These are phyloP conservation scores for Salvia splendens DNA, from an alignment of 257 asterid species.

Conservation along the genomic window DNA sequence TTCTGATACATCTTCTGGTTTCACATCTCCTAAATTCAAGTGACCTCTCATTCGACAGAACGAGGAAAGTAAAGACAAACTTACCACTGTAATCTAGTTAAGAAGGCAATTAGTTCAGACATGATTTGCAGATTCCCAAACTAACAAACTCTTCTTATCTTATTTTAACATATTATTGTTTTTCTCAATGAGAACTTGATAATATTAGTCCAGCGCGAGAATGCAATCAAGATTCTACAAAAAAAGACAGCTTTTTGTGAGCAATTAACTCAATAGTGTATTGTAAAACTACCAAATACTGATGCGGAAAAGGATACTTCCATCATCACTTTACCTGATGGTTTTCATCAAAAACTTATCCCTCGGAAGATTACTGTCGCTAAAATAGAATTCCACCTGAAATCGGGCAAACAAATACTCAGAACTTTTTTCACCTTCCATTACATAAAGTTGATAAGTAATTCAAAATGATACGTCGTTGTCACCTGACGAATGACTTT, in stretches of 20 bases:
- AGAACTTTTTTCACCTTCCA: background rate
- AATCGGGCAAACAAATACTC: background rate
- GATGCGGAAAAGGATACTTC: constrained; percentile 62
- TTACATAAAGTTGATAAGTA: background rate
- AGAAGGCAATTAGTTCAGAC: constrained; percentile 36
- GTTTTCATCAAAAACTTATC: constrained; percentile 70
- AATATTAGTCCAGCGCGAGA: background rate
- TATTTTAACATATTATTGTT: background rate
- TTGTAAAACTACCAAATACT: background rate
- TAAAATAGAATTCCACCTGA: constrained; percentile 95
- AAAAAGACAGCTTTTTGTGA: background rate
- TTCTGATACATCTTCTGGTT: constrained; percentile 72
- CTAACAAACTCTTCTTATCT: background rate
- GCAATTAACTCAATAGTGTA: background rate
- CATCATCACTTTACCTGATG: constrained; percentile 76
- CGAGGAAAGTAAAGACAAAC: constrained; percentile 75
- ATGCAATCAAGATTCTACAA: background rate
- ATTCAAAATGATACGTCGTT: background rate
- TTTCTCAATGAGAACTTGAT: background rate
- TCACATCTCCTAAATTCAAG: constrained; percentile 67
- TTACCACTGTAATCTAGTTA: constrained; percentile 74
- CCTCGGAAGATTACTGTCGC: constrained; percentile 96
- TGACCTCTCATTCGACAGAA: constrained; percentile 86
- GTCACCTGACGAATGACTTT: constrained; percentile 90
- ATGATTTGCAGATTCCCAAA: too few species aligned